Conservation (phyloP, 2,329 filamentous ascomycete genomes). For the Arthrinium puccinioides region DNA sequence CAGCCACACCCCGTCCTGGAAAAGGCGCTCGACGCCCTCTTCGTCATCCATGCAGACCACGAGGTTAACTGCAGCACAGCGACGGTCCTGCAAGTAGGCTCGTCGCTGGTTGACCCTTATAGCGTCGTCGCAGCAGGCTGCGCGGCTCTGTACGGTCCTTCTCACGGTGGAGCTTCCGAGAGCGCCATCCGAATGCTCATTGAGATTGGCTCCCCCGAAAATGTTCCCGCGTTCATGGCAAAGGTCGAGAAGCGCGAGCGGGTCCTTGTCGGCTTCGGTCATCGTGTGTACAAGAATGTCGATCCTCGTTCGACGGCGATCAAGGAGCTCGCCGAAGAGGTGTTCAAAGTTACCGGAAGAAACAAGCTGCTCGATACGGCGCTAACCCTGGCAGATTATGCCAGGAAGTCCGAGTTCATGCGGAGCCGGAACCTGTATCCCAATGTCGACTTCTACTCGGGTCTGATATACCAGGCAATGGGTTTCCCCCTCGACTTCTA, state of each 20-base stretch:
- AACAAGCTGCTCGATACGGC: constrained; percentile 44
- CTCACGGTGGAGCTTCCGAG: constrained; percentile 53
- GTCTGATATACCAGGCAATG: constrained; percentile 45
- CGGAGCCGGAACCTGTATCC: constrained; percentile 40
- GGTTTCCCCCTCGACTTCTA: constrained; percentile 47
- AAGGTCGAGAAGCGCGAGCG: constrained; percentile 42
- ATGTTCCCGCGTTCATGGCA: constrained; percentile 41
- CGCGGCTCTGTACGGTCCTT: constrained; percentile 47
- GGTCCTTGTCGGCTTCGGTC: constrained; percentile 48
- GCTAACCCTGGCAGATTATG: constrained; percentile 35
- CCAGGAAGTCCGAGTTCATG: constrained; percentile 39
- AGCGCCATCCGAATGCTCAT: constrained; percentile 47
- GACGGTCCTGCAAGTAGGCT: constrained; percentile 48
- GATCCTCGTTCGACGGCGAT: constrained; percentile 46
- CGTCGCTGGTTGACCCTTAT: constrained; percentile 47
- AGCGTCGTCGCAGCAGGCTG: constrained; percentile 44
- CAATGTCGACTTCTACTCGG: constrained; percentile 46
- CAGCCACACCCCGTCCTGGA: constrained; percentile 41
- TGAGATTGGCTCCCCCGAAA: constrained; percentile 41
- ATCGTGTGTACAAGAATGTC: constrained; percentile 46
- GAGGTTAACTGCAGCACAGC: constrained; percentile 52
- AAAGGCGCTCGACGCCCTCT: constrained; percentile 43
- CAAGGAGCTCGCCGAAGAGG: constrained; percentile 38
- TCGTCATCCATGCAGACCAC: constrained; percentile 51
- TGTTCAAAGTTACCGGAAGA: constrained; percentile 42